Percentiles rank a stretch among this genome's conserved stretches.
These are phyloP conservation scores for Aspergillus transmontanensis DNA, from an alignment of 2,329 filamentous ascomycete species.

Conservation along the genomic window DNA sequence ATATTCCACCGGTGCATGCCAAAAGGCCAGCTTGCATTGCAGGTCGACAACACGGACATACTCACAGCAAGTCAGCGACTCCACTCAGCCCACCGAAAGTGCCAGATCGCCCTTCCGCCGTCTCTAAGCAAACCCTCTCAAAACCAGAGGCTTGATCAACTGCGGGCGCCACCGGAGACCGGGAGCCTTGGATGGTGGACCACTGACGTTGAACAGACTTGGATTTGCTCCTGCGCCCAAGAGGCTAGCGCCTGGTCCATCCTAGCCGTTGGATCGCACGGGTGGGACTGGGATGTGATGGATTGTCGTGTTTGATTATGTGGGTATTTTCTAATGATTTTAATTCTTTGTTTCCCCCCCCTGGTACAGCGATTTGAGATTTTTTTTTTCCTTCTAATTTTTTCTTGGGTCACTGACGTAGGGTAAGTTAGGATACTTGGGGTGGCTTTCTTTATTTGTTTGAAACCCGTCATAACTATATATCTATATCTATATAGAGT, in stretches of 20 bases:
- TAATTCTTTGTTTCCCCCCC: conserved; percentile 7
- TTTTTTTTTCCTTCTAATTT: conserved; percentile 4
- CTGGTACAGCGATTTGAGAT: background rate
- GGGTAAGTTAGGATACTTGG: background rate
- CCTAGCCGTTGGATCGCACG: conserved; percentile 26
- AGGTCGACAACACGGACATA: conserved; percentile 1
- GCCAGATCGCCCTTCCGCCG: conserved; percentile 23
- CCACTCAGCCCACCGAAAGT: conserved; percentile 20
- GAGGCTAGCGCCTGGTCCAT: conserved; percentile 21
- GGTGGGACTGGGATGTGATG: conserved; percentile 19
- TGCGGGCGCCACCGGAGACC: conserved; percentile 23
- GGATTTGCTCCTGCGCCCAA: conserved; percentile 20
- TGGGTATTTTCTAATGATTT: conserved; percentile 4
- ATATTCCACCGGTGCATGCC: conserved; percentile 7
- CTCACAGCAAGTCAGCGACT: conserved; percentile 9
- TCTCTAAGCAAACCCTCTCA: conserved; percentile 16
- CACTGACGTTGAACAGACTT: conserved; percentile 23
- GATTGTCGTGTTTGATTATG: conserved; percentile 17
- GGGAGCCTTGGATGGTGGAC: conserved; percentile 16
- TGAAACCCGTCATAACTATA: background rate
- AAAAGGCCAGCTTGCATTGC: conserved; percentile 16
- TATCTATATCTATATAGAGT: background rate
- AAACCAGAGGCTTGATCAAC: conserved; percentile 21
- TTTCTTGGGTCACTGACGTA: background rate
- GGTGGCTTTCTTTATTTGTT: background rate